These are phyloP conservation scores for Clathrus columnatus DNA, from an alignment of 768 basidiomycete genomes.

Conservation along the genomic window DNA sequence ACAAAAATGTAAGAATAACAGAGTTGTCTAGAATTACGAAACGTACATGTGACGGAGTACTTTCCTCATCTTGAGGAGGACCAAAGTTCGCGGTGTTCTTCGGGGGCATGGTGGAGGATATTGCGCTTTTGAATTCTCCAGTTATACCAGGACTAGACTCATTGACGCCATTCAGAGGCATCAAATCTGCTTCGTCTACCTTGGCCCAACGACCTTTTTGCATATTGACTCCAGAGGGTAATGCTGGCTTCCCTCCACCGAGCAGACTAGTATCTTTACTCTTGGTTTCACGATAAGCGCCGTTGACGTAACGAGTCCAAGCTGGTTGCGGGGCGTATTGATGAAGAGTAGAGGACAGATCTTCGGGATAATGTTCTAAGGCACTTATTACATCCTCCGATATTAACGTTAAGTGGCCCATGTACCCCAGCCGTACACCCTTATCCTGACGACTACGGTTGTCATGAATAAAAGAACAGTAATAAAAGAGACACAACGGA, in stretches of 20 bases:
- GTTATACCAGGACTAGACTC: conserved; percentile 21
- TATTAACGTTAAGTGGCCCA: conserved; percentile 94
- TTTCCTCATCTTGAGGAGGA: conserved; percentile 37
- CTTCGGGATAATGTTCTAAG: conserved; percentile 78
- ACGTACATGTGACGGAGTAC: conserved; percentile 38
- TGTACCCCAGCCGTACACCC: conserved; percentile 80
- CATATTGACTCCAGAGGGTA: conserved; percentile 29
- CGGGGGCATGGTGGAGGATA: conserved; percentile 32
- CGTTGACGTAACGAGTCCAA: conserved; percentile 88
- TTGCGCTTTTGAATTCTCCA: conserved; percentile 50
- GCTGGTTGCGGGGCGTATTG: conserved; percentile 63
- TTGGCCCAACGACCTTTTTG: conserved; percentile 59
- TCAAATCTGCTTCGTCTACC: conserved; percentile 14
- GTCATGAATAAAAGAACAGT: neutral
- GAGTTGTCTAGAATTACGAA: neutral
- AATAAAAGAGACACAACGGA: conserved; percentile 24
- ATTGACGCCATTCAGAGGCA: conserved; percentile 1
- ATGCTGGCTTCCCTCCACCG: conserved; percentile 76
- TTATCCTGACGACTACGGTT: conserved; percentile 54
- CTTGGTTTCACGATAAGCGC: conserved; percentile 80
- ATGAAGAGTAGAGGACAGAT: conserved; percentile 57
- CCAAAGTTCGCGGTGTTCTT: conserved; percentile 63
- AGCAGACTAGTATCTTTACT: conserved; percentile 68
- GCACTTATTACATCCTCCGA: conserved; percentile 91
- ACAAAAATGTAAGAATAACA: conserved; percentile 1